A percentile compares a stretch with the other conserved stretches of the same genome.
Evolutionary conservation across 2,329 filamentous ascomycete species (phyloP).

Genomic region (Uncinocarpus reesii): DNA sequence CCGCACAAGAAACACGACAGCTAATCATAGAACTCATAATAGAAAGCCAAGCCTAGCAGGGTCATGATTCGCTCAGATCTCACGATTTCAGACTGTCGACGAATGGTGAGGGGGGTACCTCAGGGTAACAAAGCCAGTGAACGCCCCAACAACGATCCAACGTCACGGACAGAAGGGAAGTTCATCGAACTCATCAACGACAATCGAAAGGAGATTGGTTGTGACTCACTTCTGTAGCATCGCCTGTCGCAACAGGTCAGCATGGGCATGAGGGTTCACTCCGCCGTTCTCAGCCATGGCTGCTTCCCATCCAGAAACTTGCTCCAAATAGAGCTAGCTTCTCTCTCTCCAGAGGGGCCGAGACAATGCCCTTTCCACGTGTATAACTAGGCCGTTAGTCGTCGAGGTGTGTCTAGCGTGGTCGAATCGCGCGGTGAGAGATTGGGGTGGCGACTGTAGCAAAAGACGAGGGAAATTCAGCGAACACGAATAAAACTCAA

Average conservation of each 20-base stretch:
- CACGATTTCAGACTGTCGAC: neutral
- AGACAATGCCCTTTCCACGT: neutral
- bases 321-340: slow-evolving; percentile 4
- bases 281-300: slow-evolving; percentile 38
- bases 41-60: slow-evolving; percentile 1
- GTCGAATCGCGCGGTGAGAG: slow-evolving; percentile 13
- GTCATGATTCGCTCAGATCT: slow-evolving; percentile 1
- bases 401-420: slow-evolving; percentile 32
- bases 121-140: neutral
- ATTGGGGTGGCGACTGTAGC: slow-evolving; percentile 12
- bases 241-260: slow-evolving; percentile 49
- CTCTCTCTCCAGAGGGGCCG: neutral
- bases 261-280: slow-evolving; percentile 43
- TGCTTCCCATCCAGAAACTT: slow-evolving; percentile 28
- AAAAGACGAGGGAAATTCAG: slow-evolving; percentile 15
- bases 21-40: slow-evolving; percentile 5
- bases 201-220: neutral
- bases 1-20: slow-evolving; percentile 2
- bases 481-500: slow-evolving; percentile 6
- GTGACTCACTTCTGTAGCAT: slow-evolving; percentile 48
- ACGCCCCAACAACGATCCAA: neutral
- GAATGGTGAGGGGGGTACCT: slow-evolving; percentile 1
- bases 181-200: neutral
- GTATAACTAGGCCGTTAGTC: neutral
- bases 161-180: neutral